phyloP scores from a whole-genome alignment of 768 basidiomycete species.

The Panus rudis region DNA sequence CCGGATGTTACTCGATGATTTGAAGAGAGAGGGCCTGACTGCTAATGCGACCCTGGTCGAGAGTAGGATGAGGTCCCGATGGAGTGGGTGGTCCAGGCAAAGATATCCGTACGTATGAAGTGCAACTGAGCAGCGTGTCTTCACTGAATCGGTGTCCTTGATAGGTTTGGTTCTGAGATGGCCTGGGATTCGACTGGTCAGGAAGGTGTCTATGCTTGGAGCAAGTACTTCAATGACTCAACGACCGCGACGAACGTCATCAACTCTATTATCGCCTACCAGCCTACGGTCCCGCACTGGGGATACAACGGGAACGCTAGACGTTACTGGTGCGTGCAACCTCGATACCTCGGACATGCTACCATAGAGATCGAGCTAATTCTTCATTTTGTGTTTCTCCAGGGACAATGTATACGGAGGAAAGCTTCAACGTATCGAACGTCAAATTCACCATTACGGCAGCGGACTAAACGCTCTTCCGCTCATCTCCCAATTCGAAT shows the following conservation, averaged over 20 bases:
- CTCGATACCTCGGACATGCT: neutral
- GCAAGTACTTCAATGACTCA: constrained; percentile 45
- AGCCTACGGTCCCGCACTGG: constrained; percentile 53
- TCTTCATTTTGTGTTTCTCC: constrained; percentile 4
- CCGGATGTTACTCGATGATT: constrained; percentile 38
- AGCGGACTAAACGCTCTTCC: constrained; percentile 50
- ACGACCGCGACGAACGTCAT: constrained; percentile 43
- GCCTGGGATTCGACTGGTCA: constrained; percentile 50
- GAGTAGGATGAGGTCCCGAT: constrained; percentile 39
- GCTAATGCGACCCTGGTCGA: constrained; percentile 41
- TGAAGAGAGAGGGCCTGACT: constrained; percentile 44
- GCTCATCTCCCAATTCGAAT: constrained; percentile 41
- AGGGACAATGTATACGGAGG: constrained; percentile 56
- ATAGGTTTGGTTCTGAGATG: constrained; percentile 53
- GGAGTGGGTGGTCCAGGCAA: constrained; percentile 38
- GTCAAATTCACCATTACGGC: constrained; percentile 55
- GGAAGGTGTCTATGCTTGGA: constrained; percentile 51
- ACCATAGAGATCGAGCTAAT: too few species aligned
- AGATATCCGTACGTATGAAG: constrained; percentile 39
- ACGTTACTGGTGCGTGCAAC: constrained; percentile 40
- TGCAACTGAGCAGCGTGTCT: neutral
- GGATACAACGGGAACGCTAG: constrained; percentile 55
- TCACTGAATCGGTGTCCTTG: neutral
- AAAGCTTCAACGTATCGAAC: constrained; percentile 46
- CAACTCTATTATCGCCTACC: constrained; percentile 51